A percentile compares a stretch with the other conserved stretches of the same genome.
phyloP scores from a whole-genome alignment of 2,329 filamentous ascomycete species.

The Neofusicoccum parvum region DNA sequence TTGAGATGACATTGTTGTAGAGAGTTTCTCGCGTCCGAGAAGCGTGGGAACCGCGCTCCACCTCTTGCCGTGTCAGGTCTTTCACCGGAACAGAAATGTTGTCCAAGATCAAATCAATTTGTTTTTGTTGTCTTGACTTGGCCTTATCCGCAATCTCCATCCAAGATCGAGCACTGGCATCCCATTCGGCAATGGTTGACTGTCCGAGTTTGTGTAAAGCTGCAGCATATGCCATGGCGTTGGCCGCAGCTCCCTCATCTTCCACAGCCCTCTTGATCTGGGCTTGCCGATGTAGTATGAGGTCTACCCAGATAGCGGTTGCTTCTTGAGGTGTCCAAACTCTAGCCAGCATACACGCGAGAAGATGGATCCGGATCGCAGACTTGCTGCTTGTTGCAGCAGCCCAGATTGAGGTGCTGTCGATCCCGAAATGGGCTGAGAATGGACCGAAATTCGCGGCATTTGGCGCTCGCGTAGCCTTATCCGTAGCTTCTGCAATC shows the following conservation, averaged over 20 bases:
- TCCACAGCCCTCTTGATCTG: background rate
- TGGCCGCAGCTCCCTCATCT: slow-evolving; percentile 5
- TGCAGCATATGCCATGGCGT: background rate
- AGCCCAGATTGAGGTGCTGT: slow-evolving; percentile 29
- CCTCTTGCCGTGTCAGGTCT: too few relatives aligned
- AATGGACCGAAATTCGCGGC: slow-evolving; percentile 20
- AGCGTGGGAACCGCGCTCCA: too few relatives aligned
- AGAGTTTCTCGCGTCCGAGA: too few relatives aligned
- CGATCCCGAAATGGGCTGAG: slow-evolving; percentile 20
- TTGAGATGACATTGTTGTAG: too few relatives aligned
- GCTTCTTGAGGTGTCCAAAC: too few relatives aligned
- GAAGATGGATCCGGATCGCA: too few relatives aligned
- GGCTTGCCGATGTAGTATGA: too few relatives aligned
- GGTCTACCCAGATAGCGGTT: too few relatives aligned
- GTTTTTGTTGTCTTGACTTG: slow-evolving; percentile 17
- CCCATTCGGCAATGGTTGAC: slow-evolving; percentile 23
- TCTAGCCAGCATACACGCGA: too few relatives aligned
- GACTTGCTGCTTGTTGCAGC: slow-evolving; percentile 23
- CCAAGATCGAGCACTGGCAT: slow-evolving; percentile 26
- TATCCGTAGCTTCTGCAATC: slow-evolving; percentile 9
- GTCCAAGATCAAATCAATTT: slow-evolving; percentile 24
- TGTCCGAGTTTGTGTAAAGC: slow-evolving; percentile 7
- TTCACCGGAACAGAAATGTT: slow-evolving; percentile 23
- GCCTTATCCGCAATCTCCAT: slow-evolving; percentile 23
- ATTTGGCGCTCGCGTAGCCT: background rate